Evolutionary conservation across 305 asterid species (phyloP).

Genomic region (Fraxinus xanthoxyloides): DNA sequence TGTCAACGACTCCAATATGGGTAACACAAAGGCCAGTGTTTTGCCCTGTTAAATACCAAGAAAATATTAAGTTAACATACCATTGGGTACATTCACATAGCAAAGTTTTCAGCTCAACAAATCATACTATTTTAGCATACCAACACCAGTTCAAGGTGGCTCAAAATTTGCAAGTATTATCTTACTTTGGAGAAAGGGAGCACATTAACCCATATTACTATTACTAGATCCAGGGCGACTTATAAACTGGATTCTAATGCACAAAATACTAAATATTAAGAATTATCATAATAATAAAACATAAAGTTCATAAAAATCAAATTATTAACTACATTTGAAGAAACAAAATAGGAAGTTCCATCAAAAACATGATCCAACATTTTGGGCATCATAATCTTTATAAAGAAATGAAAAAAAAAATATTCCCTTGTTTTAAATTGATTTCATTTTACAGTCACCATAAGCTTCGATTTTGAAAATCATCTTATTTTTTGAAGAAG

Average conservation of each 20-base stretch:
- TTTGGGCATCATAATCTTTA: not conserved
- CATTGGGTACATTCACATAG: not conserved
- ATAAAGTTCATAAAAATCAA: not conserved
- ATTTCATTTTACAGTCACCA: not conserved
- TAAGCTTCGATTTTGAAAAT: not conserved
- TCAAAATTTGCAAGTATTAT: not conserved
- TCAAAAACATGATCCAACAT: not conserved
- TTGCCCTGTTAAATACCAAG: slow-evolving; percentile 34
- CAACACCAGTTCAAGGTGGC: not conserved
- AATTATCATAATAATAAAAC: not conserved
- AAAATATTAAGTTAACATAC: not conserved
- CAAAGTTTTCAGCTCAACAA: not conserved
- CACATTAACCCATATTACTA: not conserved
- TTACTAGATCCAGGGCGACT: not conserved
- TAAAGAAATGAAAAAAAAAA: not conserved
- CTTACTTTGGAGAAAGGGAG: not conserved
- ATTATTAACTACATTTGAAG: not conserved
- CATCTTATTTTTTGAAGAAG: not conserved
- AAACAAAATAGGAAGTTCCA: not conserved
- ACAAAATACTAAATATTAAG: not conserved
- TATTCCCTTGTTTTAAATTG: not conserved
- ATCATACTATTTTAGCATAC: not conserved
- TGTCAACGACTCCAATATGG: slow-evolving; percentile 44
- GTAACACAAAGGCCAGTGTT: slow-evolving; percentile 52
- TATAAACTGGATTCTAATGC: not conserved